These are phyloP conservation scores for Solanum pinnatisectum DNA, from an alignment of 257 asterid genomes.

Conservation along the genomic window DNA sequence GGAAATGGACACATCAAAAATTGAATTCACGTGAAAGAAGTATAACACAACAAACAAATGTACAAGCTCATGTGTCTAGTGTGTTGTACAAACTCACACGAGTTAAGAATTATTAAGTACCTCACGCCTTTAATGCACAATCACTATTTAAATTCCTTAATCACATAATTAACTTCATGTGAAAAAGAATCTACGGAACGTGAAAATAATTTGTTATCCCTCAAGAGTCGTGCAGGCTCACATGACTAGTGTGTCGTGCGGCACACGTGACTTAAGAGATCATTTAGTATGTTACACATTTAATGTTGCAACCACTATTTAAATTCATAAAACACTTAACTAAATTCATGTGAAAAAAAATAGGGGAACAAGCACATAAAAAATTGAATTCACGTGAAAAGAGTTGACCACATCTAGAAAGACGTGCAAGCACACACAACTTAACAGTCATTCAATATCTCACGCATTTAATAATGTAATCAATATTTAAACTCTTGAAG, in stretches of 20 bases:
- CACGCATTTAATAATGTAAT: fast-evolving
- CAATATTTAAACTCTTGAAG: too few species aligned
- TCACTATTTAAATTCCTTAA: not conserved
- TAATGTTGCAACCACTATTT: not conserved
- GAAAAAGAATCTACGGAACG: not conserved
- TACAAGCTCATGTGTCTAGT: not conserved
- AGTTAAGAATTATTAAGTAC: too few species aligned
- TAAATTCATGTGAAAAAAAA: too few species aligned
- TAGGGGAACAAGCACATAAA: too few species aligned
- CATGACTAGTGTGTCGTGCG: not conserved
- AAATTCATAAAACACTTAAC: not conserved
- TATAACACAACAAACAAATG: not conserved
- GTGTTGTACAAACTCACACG: not conserved
- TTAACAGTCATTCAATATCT: too few species aligned
- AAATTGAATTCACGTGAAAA: not conserved
- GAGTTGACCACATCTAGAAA: not conserved
- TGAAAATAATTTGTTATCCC: not conserved
- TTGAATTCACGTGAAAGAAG: not conserved
- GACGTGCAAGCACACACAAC: not conserved
- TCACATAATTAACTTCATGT: not conserved
- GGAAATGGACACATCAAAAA: too few species aligned
- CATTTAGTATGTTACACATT: not conserved
- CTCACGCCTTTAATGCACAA: not conserved
- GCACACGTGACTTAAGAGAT: not conserved
- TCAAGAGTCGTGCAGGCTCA: not conserved